A percentile compares a stretch with the other conserved stretches of the same genome.
Evolutionary conservation across 331 rosid species (phyloP).

Genomic region (Cydonia oblonga): DNA sequence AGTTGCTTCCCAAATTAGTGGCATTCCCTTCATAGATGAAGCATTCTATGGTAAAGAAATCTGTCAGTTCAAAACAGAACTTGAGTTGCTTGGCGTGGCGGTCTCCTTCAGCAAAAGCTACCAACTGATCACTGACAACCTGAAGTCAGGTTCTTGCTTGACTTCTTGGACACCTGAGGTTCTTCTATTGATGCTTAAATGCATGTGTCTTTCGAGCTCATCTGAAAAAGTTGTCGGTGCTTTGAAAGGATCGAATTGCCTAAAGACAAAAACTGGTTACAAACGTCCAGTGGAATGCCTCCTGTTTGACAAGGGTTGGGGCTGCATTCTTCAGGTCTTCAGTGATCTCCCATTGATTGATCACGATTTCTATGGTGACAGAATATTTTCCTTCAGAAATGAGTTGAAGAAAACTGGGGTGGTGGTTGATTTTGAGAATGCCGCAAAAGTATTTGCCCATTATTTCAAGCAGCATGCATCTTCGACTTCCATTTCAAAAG

Average conservation of each 20-base stretch:
- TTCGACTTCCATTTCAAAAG: conserved; percentile 13
- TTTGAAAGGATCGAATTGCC: conserved; percentile 22
- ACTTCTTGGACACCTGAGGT: conserved; percentile 27
- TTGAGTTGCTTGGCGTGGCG: conserved; percentile 49
- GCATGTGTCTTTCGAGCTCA: background rate
- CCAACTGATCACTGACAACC: conserved; percentile 32
- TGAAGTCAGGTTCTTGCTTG: conserved; percentile 34
- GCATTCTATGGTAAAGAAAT: conserved; percentile 45
- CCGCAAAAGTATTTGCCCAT: conserved; percentile 19
- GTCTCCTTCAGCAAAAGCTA: conserved; percentile 21
- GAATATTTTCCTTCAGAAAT: conserved; percentile 6
- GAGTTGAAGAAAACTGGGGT: conserved; percentile 41
- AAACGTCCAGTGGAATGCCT: conserved; percentile 39
- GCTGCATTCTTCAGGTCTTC: conserved; percentile 39
- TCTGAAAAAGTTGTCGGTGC: conserved; percentile 13
- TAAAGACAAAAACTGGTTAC: conserved; percentile 51
- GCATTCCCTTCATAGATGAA: conserved; percentile 49
- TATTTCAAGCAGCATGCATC: conserved; percentile 29
- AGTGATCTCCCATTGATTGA: conserved; percentile 36
- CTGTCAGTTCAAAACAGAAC: conserved; percentile 29
- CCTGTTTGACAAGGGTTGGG: conserved; percentile 42
- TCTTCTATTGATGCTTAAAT: conserved; percentile 37
- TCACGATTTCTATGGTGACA: conserved; percentile 26
- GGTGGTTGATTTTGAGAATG: conserved; percentile 39
- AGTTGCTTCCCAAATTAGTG: conserved; percentile 43